Base-by-base conservation (phyloP, 257 asterid species). In the Echium plantagineum region DNA sequence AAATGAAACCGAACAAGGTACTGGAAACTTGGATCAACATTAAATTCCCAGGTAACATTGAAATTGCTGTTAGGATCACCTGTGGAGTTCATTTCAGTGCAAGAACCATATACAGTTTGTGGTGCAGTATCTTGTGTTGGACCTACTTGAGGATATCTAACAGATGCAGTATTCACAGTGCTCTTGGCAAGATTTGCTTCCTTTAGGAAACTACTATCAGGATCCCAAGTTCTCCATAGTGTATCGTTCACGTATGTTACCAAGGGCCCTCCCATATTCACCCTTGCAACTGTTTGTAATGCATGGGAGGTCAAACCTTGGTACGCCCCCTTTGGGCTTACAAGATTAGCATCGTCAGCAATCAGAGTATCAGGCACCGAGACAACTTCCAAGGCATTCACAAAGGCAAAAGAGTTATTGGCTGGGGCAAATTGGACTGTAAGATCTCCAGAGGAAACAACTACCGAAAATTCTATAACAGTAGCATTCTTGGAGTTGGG, bases 251-350 rank as follows among this genome's bases (percentile, higher is more conserved):
- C 68, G 17, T 63, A 53, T 0, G 91, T 62, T 35, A 89, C 84
- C 0, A 74, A 9, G 9, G 87, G 76, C 6, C 95, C 95, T 6
- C 95, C 95, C 97, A 89, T 86, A 54, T 89, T 89, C 18, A 89
- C 87, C 77, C 94, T 74, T 20, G 70, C 66, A 55, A 82, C 83
- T 1, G 87, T 86, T 72, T 89, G 94, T 8, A 89, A 42, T 21
- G 94, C 86, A 52, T 74, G 71, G 52, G 53, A 54, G 22, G 62
- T 52, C n/a, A 86, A 68, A 19, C 93, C 91, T 46, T 7, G 61
- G 58, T 69, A 88, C 24, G 61, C 15, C 49, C 79, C 87, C 0
- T 68, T n/a, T 4, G 94, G 86, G 56, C 38, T 72, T 65, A 60
- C 60, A 21, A 52, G 64, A 28, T 78, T 47, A 15, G 91, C 93